These are phyloP conservation scores for Amesomyces nigricolor DNA, from an alignment of 2,329 filamentous ascomycete species.

Conservation along the genomic window DNA sequence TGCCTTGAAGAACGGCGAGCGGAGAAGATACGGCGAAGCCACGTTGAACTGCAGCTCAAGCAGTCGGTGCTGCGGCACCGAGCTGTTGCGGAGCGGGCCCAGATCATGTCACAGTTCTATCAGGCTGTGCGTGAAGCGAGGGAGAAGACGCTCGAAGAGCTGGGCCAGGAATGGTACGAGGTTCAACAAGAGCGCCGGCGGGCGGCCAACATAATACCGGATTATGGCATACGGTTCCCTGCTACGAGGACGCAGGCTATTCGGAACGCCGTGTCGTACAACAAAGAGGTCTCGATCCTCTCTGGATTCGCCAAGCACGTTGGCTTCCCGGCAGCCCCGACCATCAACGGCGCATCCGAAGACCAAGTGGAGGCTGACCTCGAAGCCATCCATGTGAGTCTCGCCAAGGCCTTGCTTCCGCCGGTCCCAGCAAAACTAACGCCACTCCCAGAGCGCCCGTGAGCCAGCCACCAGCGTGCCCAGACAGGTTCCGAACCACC, in stretches of 20 bases:
- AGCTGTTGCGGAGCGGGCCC: slow-evolving; percentile 74
- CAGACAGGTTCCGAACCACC: slow-evolving; percentile 14
- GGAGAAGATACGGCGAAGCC: slow-evolving; percentile 71
- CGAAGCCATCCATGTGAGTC: slow-evolving; percentile 77
- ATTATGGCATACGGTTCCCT: slow-evolving; percentile 78
- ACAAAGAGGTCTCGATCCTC: slow-evolving; percentile 86
- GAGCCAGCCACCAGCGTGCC: slow-evolving; percentile 18
- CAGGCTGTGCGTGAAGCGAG: slow-evolving; percentile 79
- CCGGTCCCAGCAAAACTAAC: slow-evolving; percentile 18
- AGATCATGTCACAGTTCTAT: slow-evolving; percentile 85
- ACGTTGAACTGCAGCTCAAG: slow-evolving; percentile 67
- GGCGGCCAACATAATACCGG: slow-evolving; percentile 70
- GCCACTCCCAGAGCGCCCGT: slow-evolving; percentile 31
- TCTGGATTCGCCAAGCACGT: slow-evolving; percentile 90
- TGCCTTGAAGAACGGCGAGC: slow-evolving; percentile 77
- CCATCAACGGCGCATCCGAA: slow-evolving; percentile 65
- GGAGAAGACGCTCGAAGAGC: slow-evolving; percentile 70
- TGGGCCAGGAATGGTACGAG: slow-evolving; percentile 87
- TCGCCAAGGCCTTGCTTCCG: background rate
- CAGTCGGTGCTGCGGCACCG: slow-evolving; percentile 66
- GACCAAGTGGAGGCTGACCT: slow-evolving; percentile 81
- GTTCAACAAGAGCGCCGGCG: slow-evolving; percentile 73
- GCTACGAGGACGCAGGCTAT: slow-evolving; percentile 71
- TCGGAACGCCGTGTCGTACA: slow-evolving; percentile 83
- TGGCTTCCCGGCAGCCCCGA: slow-evolving; percentile 91